Evolutionary conservation across 2,329 filamentous ascomycete genomes (phyloP).

Genomic region (Trichophyton schoenleinii): DNA sequence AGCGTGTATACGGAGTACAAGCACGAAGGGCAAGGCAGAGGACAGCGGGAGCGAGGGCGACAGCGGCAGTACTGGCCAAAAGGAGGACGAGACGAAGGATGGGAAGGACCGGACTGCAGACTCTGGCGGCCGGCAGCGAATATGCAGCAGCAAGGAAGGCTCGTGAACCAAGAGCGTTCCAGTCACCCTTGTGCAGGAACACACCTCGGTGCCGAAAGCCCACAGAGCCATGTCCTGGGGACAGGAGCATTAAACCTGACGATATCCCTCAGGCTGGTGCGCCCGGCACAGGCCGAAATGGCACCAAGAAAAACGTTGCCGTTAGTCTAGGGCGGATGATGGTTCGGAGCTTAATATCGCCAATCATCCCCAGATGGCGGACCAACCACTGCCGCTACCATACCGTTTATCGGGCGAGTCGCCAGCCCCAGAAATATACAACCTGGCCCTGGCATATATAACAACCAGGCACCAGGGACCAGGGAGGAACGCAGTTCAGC

Average conservation of each 20-base stretch:
- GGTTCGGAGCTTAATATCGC: not conserved
- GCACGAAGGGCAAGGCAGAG: no score
- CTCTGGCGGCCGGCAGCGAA: not conserved
- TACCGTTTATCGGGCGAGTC: slow-evolving; percentile 1
- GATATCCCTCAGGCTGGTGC: not conserved
- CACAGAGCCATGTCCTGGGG: not conserved
- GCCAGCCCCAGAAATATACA: not conserved
- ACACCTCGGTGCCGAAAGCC: not conserved
- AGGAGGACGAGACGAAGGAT: not conserved
- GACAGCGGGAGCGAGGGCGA: no score
- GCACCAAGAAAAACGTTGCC: not conserved
- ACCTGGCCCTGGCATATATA: not conserved
- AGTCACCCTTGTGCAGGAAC: not conserved
- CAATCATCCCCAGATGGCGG: not conserved
- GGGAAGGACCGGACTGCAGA: not conserved
- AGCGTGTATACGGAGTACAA: no score
- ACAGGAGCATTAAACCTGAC: not conserved
- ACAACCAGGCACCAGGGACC: not conserved
- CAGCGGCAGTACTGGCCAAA: not conserved
- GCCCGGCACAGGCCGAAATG: slow-evolving; percentile 2
- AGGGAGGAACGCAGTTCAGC: not conserved
- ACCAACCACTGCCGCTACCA: not conserved
- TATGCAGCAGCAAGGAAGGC: not conserved
- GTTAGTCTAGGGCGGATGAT: not conserved
- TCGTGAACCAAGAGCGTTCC: not conserved